Base-by-base conservation (phyloP, 169 alveolate species). In the Cardiosporidium cionae region DNA sequence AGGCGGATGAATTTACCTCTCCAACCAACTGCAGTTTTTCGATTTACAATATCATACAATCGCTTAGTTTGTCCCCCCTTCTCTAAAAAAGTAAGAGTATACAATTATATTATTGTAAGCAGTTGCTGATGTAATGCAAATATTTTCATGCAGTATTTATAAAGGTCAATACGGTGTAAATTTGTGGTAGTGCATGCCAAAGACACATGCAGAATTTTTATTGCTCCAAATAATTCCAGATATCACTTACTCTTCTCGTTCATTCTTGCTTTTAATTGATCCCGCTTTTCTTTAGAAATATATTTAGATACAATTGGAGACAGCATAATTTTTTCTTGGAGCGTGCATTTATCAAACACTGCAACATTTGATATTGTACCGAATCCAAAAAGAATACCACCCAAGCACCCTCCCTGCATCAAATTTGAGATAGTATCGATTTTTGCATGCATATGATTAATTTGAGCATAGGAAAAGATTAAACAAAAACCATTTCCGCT, bases 301-400 rank as follows among this genome's bases (percentile, higher is more conserved):
- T 16, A 16, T n/a, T n/a, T n/a, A 16, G 27, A 16, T 16, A 44
- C 16, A 16, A 44, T 16, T 44, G 58, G 16, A 44, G 58, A 44
- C 58, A 44, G 58, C 27, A 74, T 74, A 62, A 74, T 65, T 0
- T 70, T 33, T 44, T 74, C 75, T 0, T 74, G 70, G 23, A 74
- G 44, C 0, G 80, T 66, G 74, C 80, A 74, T 16, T 74, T 74
- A 54, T 74, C 80, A 54, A 84, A 86, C 22, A 86, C 84, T 4
- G 93, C 82, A 2, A 86, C 89, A 4, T 89, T 88, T 2, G 90
- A 82, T 0, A 89, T 89, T 7, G 92, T 85, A 6, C 86, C 85
- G 58, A 89, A 87, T 0, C 94, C 93, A 75, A 80, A 87, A 7
- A 87, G 82, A 33, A 89, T 32, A 6, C 94, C 94, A 33, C 85